Evolutionary conservation across 345 rosid genomes (phyloP).

Genomic region (Populus ilicifolia): DNA sequence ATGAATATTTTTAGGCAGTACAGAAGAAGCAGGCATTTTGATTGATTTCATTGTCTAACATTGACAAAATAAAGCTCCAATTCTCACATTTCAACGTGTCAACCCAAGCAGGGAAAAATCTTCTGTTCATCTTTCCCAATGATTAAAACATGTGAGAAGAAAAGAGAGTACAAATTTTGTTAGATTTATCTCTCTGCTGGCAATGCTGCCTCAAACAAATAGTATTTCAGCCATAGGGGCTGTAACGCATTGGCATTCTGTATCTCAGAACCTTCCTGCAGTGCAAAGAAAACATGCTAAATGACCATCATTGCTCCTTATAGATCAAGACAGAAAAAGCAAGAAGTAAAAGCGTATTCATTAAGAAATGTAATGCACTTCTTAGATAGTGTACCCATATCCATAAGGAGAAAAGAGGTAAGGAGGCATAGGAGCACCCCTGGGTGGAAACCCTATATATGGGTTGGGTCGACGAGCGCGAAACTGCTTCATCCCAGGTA

Average conservation of each 20-base stretch:
- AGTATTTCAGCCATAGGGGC: constrained; percentile 47
- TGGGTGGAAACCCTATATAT: constrained; percentile 33
- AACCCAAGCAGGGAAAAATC: neutral
- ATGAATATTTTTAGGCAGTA: neutral
- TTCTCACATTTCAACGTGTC: neutral
- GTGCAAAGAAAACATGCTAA: neutral
- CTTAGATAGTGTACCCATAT: constrained; percentile 44
- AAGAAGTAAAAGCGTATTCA: neutral
- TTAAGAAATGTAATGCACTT: neutral
- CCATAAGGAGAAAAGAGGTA: constrained; percentile 53
- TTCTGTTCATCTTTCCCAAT: neutral
- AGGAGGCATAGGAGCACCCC: constrained; percentile 44
- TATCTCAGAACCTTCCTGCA: constrained; percentile 63
- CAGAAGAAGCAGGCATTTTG: neutral
- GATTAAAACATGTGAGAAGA: neutral
- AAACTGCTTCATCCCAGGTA: constrained; percentile 77
- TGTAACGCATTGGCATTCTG: constrained; percentile 62
- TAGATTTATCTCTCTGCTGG: neutral
- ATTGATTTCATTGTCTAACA: neutral
- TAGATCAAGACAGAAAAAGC: neutral
- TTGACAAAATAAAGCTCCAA: neutral
- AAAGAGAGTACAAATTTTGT: neutral
- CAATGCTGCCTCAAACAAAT: neutral
- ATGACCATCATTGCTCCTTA: neutral
- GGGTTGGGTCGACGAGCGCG: constrained; percentile 53